Conservation (phyloP, 148 eudicot species). For the Drosera capensis region DNA sequence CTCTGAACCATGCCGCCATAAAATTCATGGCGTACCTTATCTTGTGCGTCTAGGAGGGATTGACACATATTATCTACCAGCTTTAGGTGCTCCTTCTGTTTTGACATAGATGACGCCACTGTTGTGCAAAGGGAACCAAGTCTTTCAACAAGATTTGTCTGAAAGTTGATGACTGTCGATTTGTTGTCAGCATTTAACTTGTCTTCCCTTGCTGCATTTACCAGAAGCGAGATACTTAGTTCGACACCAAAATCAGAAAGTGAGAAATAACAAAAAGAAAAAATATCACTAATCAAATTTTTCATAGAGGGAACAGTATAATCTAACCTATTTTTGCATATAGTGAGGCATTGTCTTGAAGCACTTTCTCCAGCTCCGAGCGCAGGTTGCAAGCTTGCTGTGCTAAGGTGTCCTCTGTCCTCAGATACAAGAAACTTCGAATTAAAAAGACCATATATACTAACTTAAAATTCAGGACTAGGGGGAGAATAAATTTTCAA, state of each 20-base stretch:
- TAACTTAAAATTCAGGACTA: not conserved
- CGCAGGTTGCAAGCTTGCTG: constrained; percentile 61
- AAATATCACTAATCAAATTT: too few species aligned
- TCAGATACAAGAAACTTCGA: not conserved
- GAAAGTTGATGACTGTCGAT: constrained; percentile 46
- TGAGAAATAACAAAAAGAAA: too few species aligned
- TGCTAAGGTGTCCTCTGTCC: constrained; percentile 68
- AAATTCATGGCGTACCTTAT: constrained; percentile 50
- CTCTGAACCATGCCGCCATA: not conserved
- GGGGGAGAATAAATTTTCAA: not conserved
- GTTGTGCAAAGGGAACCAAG: constrained; percentile 45
- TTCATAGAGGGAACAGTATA: not conserved
- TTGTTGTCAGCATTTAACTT: constrained; percentile 62
- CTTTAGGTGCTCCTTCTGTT: constrained; percentile 61
- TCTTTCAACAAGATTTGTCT: constrained; percentile 46
- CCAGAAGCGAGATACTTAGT: too few species aligned
- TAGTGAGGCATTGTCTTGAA: constrained; percentile 51
- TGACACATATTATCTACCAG: constrained; percentile 55
- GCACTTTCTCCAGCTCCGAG: constrained; percentile 70
- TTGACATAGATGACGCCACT: constrained; percentile 43
- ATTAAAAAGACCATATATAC: not conserved
- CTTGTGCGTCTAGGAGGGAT: constrained; percentile 41
- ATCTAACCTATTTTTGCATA: constrained; percentile 64
- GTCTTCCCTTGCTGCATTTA: constrained; percentile 86
- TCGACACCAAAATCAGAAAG: too few species aligned